Evolutionary conservation across 495 filamentous ascomycete species (phyloP), one percentile per base, ranked within the genome.

Genomic region (Aspergillus avenaceus): DNA sequence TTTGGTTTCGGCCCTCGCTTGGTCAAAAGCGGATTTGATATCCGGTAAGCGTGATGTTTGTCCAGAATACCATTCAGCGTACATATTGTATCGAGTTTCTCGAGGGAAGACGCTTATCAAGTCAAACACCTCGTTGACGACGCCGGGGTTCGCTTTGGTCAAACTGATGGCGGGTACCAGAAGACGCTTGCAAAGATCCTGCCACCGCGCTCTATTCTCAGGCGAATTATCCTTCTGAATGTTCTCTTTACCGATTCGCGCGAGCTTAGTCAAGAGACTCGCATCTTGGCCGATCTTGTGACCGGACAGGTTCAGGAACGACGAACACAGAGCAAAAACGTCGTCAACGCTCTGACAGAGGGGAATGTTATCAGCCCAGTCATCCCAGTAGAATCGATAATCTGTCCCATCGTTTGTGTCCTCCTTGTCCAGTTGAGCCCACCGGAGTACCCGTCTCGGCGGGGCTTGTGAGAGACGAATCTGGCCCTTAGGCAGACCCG

Each of bases 381-480:
- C 91, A 50, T 97, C 92, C 84, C 90, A 96, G 67, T 97, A 99
- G 64, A 95, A 97, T 22, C 86, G 79, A 60, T 95, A 96, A 41
- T 84, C 80, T 4, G 75, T 79, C 6, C 84, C 85, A 59, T 91
- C 87, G 31, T 78, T 81, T 5, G 75, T 80, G 52, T 91, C 90
- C 42, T 77, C 77, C 53, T 80, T 82, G 50, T 96, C 91, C 12
- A 89, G 74, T 55, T 85, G 82, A 16, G 90, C 84, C 89, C 89
- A 95, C 47, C 83, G 79, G 43, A 92, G 62, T 5, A 79, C 75
- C 57, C 85, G 85, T 29, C 82, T 80, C 31, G 79, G 59, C 0
- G 80, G 68, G 4, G 78, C 70, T 14, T 83, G 69, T 7, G 59
- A 62, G 21, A 87, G 65, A 41, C 77, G 81, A 27, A 92, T 64